Evolutionary conservation across 805 yeast species (phyloP).

Genomic region (Metschnikowia similis): DNA sequence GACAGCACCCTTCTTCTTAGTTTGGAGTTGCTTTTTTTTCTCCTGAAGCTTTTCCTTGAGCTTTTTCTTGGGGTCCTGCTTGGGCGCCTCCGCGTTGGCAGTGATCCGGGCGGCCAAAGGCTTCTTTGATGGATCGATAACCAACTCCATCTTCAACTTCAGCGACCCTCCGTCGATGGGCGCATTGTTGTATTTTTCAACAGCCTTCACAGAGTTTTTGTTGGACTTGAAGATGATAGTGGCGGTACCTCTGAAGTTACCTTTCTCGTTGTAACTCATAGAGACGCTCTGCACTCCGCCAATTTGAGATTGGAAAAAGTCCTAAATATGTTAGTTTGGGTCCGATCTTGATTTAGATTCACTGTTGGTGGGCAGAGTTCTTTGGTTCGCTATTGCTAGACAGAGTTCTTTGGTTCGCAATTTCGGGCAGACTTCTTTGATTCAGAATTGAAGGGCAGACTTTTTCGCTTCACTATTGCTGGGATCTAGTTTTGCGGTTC

Average conservation of each 20-base stretch:
- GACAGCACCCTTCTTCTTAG: slow-evolving; percentile 28
- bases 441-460: too few species aligned
- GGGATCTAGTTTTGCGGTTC: too few species aligned
- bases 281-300: slow-evolving; percentile 77
- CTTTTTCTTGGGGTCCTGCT: slow-evolving; percentile 24
- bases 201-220: slow-evolving; percentile 72
- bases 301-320: slow-evolving; percentile 80
- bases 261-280: slow-evolving; percentile 79
- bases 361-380: neutral
- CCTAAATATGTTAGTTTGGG: slow-evolving; percentile 48
- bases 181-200: slow-evolving; percentile 82
- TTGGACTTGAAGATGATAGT: slow-evolving; percentile 71
- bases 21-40: slow-evolving; percentile 27
- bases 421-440: too few species aligned
- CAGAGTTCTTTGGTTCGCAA: too few species aligned
- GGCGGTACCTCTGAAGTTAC: slow-evolving; percentile 89
- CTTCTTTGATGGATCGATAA: slow-evolving; percentile 77
- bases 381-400: too few species aligned
- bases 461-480: too few species aligned
- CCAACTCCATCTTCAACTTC: slow-evolving; percentile 73
- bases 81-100: slow-evolving; percentile 36
- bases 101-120: slow-evolving; percentile 72
- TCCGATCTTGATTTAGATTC: neutral
- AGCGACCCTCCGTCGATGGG: slow-evolving; percentile 86
- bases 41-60: slow-evolving; percentile 20